Evolutionary conservation across 2,329 filamentous ascomycete genomes (phyloP).

Genomic region (Fusarium sp.): DNA sequence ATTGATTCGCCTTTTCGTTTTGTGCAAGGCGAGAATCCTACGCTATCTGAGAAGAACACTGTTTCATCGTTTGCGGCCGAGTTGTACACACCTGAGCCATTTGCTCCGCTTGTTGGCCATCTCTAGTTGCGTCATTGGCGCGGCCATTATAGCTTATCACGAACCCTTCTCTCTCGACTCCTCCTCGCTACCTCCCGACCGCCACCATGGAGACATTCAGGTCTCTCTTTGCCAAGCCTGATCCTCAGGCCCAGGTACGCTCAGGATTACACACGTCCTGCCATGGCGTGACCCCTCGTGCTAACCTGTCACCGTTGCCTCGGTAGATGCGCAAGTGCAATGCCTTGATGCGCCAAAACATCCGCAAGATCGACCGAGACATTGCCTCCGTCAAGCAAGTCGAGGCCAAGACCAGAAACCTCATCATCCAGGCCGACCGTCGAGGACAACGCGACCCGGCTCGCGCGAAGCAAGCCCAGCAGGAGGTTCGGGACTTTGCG

Average conservation of each 20-base stretch:
- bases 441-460: conserved; percentile 84
- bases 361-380: conserved; percentile 94
- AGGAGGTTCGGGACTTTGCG: conserved; percentile 89
- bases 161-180: not conserved
- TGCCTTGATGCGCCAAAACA: conserved; percentile 86
- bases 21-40: not conserved
- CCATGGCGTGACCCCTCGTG: not conserved
- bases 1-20: conserved; percentile 8
- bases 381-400: conserved; percentile 82
- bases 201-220: conserved; percentile 85
- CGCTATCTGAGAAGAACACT: not conserved
- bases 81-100: not conserved
- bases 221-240: conserved; percentile 89
- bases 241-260: conserved; percentile 90
- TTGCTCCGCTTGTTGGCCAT: conserved; percentile 27
- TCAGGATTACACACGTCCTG: not conserved
- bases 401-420: conserved; percentile 85
- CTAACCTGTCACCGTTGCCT: conserved; percentile 14
- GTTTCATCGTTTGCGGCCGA: not conserved
- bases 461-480: conserved; percentile 81
- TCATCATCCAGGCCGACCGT: conserved; percentile 85
- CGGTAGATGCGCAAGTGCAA: conserved; percentile 94
- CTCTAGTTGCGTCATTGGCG: conserved; percentile 44
- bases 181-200: conserved; percentile 14
- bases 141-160: conserved; percentile 16